Base-by-base conservation (phyloP, 768 basidiomycete genomes). In the Nevesoporus exiguus region DNA sequence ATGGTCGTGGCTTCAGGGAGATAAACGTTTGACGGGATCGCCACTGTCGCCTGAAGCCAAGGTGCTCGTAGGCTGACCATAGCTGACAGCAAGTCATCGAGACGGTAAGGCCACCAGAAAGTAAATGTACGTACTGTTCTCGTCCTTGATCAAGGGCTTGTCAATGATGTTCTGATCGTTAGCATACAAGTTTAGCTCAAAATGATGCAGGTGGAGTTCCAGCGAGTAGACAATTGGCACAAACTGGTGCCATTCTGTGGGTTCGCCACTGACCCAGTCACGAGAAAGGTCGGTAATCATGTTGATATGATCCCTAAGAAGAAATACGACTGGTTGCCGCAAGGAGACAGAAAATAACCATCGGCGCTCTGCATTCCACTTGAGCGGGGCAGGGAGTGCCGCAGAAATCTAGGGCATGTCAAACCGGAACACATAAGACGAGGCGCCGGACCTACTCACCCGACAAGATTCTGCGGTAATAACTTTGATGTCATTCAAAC, bases 151-250 rank as follows among this genome's bases (percentile, higher is more conserved):
- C 31, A 86, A 73, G 3, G 94, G 93, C 56, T 88, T 90, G 74
- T 97, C 93, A 47, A 98, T 90, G 65, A 98, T 92, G 65, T 98
- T 98, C 65, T 93, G 93, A 69, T 98, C 96, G 65, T 98, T 98
- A 48, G 90, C 83, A 65, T 91, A 95, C 24, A 90, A 67, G 61
- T 88, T 87, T 47, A 96, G 66, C 54, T 82, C 79, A 70, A 85
- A 95, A 62, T 92, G 84, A 65, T 85, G 77, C 54, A 98, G 69
- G 52, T 84, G 78, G 45, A 97, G 59, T 46, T 86, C 77, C 58
- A 95, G 71, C 15, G 69, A 69, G 70, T 98, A 98, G 7, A 84
- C 65, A 68, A 81, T 92, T 0, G 96, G 95, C 21, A 93, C 77
- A 68, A 94, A 98, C 43, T 84, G 85, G 57, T 86, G 76, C 66